Evolutionary conservation across 305 asterid species (phyloP).

Genomic region (Solanum aculeatissimum): DNA sequence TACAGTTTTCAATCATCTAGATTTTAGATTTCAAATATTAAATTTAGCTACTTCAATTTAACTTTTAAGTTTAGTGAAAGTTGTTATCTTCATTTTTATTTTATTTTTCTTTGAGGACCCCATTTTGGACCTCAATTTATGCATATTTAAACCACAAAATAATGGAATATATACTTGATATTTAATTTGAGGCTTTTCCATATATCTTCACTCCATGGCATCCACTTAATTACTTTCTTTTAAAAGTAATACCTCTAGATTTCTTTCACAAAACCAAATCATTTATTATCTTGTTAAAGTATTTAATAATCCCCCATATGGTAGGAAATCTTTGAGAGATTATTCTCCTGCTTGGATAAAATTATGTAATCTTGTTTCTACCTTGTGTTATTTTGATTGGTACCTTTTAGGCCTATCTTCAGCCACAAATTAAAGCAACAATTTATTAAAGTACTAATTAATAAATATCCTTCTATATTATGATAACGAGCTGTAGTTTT

Average conservation of each 20-base stretch:
- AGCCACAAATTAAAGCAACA: not conserved
- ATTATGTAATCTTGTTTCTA: not conserved
- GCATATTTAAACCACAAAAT: not conserved
- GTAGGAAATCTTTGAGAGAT: not conserved
- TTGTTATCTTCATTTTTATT: not conserved
- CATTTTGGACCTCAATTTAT: not conserved
- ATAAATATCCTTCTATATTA: not conserved
- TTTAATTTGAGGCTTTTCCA: not conserved
- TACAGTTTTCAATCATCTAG: no score
- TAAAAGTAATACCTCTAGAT: not conserved
- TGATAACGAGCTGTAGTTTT: not conserved
- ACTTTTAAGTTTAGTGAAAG: no score
- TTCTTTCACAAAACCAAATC: not conserved
- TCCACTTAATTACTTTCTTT: not conserved
- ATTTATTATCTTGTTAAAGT: not conserved
- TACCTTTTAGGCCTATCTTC: not conserved
- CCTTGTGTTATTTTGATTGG: not conserved
- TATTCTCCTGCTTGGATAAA: not conserved
- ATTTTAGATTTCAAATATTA: no score
- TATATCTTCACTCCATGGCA: not conserved
- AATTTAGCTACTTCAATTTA: no score
- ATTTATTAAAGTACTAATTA: not conserved
- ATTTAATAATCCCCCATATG: not conserved
- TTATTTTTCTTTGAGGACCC: not conserved
- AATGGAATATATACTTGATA: not conserved